These are phyloP conservation scores for Tremellales sp. DNA, from an alignment of 1,284 basidiomycete genomes.

Conservation along the genomic window DNA sequence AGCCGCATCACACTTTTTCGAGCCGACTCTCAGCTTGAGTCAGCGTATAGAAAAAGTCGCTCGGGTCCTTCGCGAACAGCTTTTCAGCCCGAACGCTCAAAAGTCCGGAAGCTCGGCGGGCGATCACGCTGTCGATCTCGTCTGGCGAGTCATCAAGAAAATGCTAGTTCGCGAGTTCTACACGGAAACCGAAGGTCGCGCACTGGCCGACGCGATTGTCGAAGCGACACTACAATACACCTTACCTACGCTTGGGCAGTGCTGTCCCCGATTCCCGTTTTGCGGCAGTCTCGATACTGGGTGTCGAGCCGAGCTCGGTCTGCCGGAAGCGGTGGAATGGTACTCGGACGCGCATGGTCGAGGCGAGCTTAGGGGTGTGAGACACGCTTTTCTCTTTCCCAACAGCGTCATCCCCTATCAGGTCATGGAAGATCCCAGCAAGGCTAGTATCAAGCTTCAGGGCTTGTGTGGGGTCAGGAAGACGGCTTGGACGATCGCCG, in stretches of 20 bases:
- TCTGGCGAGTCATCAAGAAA: conserved; percentile 35
- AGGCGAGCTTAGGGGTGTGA: conserved; percentile 26
- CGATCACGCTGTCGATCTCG: conserved; percentile 39
- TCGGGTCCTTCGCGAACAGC: conserved; percentile 40
- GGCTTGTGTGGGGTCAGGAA: conserved; percentile 21
- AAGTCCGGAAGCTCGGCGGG: conserved; percentile 22
- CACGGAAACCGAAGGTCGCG: conserved; percentile 16
- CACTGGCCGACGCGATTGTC: conserved; percentile 38
- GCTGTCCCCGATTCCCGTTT: conserved; percentile 40
- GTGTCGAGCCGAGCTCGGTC: conserved; percentile 14
- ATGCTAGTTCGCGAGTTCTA: conserved; percentile 25
- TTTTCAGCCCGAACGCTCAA: conserved; percentile 14
- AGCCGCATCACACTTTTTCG: conserved; percentile 35
- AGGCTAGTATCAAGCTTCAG: conserved; percentile 17
- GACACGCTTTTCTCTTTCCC: conserved; percentile 34
- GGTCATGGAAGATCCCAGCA: conserved; percentile 35
- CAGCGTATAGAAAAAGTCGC: conserved; percentile 46
- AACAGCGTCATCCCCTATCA: conserved; percentile 32
- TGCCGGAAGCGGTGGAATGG: conserved; percentile 6
- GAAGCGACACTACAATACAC: conserved; percentile 46
- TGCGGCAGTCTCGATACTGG: conserved; percentile 43
- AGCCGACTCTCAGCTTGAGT: conserved; percentile 15
- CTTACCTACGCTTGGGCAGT: conserved; percentile 28
- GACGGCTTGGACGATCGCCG: conserved; percentile 44
- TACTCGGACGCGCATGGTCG: conserved; percentile 25